Conservation (phyloP, 148 eudicot genomes). For the Pouteria glomerata region DNA sequence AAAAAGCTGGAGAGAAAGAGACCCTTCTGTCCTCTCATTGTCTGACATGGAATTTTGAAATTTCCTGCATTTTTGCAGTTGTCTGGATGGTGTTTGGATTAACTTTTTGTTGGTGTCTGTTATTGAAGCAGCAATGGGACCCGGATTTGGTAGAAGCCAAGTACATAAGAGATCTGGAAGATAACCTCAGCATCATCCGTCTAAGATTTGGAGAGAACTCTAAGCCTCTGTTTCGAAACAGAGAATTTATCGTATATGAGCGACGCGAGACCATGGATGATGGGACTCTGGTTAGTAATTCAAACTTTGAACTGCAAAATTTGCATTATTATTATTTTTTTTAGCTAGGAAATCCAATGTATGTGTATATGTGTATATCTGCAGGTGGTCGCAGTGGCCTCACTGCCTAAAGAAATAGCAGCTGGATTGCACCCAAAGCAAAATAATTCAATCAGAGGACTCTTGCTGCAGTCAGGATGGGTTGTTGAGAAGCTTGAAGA, state of each 20-base stretch:
- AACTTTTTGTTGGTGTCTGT: too few species aligned
- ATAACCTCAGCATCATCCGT: constrained; percentile 69
- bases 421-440: constrained; percentile 79
- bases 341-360: too few species aligned
- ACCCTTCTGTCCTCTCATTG: too few species aligned
- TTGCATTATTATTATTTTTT: too few species aligned
- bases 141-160: constrained; percentile 67
- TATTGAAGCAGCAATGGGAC: constrained; percentile 85
- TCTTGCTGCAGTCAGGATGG: constrained; percentile 87
- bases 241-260: constrained; percentile 86
- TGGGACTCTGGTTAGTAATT: constrained; percentile 83
- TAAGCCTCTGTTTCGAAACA: constrained; percentile 73
- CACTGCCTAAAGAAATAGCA: constrained; percentile 89
- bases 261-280: constrained; percentile 89
- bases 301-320: too few species aligned
- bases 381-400: constrained; percentile 92
- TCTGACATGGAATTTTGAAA: too few species aligned
- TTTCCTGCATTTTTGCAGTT: too few species aligned
- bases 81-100: too few species aligned
- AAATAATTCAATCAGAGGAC: constrained; percentile 66
- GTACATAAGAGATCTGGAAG: constrained; percentile 75
- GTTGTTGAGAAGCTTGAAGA: constrained; percentile 84
- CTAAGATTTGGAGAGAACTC: constrained; percentile 69
- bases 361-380: too few species aligned
- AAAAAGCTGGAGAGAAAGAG: too few species aligned